Evolutionary conservation across 2,329 filamentous ascomycete species (phyloP).

Genomic region (Penicillium occitanis): DNA sequence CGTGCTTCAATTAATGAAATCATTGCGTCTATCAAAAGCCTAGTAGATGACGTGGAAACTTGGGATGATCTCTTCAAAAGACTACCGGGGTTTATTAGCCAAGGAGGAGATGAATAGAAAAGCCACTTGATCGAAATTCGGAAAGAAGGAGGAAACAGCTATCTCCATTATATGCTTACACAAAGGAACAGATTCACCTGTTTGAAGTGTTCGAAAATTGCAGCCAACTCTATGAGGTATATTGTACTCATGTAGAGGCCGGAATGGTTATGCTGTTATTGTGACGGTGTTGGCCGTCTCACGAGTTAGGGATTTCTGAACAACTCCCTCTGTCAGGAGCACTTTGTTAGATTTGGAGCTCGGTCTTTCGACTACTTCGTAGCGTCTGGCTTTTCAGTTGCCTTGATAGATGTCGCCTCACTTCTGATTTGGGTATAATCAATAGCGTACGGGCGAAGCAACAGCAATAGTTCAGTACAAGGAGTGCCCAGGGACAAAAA

Average conservation of each 20-base stretch:
- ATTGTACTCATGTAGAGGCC: not conserved
- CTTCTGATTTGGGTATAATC: too few relatives aligned
- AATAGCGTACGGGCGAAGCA: too few relatives aligned
- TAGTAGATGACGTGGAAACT: slow-evolving; percentile 54
- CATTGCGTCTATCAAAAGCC: slow-evolving; percentile 61
- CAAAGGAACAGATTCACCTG: not conserved
- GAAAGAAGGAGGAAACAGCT: not conserved
- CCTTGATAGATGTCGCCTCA: too few relatives aligned
- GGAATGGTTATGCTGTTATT: not conserved
- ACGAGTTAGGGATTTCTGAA: not conserved
- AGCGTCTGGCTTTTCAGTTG: too few relatives aligned
- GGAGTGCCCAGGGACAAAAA: too few relatives aligned
- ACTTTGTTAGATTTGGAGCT: too few relatives aligned
- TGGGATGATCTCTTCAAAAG: slow-evolving; percentile 66
- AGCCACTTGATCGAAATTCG: not conserved
- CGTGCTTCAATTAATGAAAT: slow-evolving; percentile 71
- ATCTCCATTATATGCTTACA: too few relatives aligned
- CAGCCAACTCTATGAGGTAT: not conserved
- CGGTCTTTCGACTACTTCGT: too few relatives aligned
- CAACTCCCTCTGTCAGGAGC: too few relatives aligned
- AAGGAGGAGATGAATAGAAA: not conserved
- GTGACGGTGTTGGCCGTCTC: not conserved
- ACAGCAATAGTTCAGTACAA: too few relatives aligned
- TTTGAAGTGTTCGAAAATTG: not conserved
- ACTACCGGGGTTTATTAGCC: slow-evolving; percentile 70